A percentile compares a stretch with the other conserved stretches of the same genome.
Conservation (phyloP, 2,329 filamentous ascomycete genomes). For the Parafenestella ontariensis region DNA sequence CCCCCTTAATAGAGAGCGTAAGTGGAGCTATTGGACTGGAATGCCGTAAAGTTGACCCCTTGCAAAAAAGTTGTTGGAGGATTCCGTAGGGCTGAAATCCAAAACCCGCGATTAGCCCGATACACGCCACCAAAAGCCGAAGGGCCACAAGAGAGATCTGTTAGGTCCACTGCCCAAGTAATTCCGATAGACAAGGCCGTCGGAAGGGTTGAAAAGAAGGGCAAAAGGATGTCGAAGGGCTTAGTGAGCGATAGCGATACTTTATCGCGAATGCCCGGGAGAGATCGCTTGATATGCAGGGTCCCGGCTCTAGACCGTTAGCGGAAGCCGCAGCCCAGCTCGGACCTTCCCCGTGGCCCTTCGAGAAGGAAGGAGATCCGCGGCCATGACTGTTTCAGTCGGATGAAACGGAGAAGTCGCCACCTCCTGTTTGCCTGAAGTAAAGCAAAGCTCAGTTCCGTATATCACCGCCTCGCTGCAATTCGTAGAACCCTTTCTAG, state of each 20-base stretch:
- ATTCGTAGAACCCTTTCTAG: neutral
- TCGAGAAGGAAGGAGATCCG: conserved; percentile 4
- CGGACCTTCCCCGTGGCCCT: conserved; percentile 5
- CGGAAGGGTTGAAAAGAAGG: neutral
- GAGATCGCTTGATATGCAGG: conserved; percentile 18
- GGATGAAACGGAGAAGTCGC: conserved; percentile 2
- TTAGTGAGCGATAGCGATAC: conserved; percentile 15
- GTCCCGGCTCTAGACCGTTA: conserved; percentile 14
- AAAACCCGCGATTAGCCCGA: conserved; percentile 20
- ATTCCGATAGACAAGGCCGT: neutral
- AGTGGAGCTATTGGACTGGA: neutral
- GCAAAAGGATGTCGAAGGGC: neutral
- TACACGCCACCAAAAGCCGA: conserved; percentile 8
- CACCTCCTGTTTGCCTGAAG: conserved; percentile 5
- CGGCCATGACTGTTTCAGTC: conserved; percentile 4
- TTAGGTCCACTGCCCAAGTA: neutral
- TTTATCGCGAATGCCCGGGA: conserved; percentile 7
- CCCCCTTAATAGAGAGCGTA: too few relatives aligned
- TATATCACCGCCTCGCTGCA: neutral
- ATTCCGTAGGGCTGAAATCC: conserved; percentile 16
- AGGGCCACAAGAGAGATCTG: neutral
- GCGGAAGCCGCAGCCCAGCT: conserved; percentile 6
- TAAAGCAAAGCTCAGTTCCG: neutral
- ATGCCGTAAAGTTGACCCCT: conserved; percentile 1
- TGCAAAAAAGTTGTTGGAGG: conserved; percentile 14